These are phyloP conservation scores for Gastrolobium villosum DNA, from an alignment of 306 rosid species.

Conservation along the genomic window DNA sequence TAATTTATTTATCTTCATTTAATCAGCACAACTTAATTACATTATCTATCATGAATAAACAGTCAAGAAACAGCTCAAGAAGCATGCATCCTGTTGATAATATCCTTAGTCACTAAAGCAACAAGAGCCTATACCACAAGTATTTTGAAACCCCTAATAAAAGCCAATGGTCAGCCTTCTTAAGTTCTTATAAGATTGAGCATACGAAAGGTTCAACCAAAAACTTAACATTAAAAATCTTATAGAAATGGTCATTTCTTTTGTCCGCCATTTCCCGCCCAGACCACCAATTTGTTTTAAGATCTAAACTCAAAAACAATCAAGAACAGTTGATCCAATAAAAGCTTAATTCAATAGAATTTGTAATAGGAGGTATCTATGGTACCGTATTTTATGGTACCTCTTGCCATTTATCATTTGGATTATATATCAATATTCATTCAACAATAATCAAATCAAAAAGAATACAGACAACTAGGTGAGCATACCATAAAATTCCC, in stretches of 20 bases:
- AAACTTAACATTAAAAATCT: not conserved
- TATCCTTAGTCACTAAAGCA: slow-evolving; percentile 17
- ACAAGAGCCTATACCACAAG: slow-evolving; percentile 12
- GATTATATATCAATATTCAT: not conserved
- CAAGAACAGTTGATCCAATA: not conserved
- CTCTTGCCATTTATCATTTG: not conserved
- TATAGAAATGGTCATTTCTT: slow-evolving; percentile 1
- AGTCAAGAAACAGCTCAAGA: slow-evolving; percentile 9
- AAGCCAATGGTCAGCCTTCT: slow-evolving; percentile 25
- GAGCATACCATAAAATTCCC: not conserved
- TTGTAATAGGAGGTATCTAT: not conserved
- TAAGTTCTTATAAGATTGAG: not conserved
- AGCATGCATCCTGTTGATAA: slow-evolving; percentile 26
- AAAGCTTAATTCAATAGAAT: not conserved
- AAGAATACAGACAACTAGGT: not conserved
- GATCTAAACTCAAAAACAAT: not conserved
- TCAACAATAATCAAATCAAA: slow-evolving; percentile 8
- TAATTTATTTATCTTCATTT: slow-evolving; percentile 20
- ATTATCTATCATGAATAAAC: slow-evolving; percentile 6
- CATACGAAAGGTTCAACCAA: slow-evolving; percentile 16
- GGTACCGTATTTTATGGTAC: not conserved
- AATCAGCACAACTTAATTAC: slow-evolving; percentile 23
- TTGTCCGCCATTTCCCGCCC: not conserved
- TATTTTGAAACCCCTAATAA: slow-evolving; percentile 22
- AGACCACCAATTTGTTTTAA: slow-evolving; percentile 12